Conservation (phyloP, 345 rosid genomes). For the Eucalyptus pauciflora region DNA sequence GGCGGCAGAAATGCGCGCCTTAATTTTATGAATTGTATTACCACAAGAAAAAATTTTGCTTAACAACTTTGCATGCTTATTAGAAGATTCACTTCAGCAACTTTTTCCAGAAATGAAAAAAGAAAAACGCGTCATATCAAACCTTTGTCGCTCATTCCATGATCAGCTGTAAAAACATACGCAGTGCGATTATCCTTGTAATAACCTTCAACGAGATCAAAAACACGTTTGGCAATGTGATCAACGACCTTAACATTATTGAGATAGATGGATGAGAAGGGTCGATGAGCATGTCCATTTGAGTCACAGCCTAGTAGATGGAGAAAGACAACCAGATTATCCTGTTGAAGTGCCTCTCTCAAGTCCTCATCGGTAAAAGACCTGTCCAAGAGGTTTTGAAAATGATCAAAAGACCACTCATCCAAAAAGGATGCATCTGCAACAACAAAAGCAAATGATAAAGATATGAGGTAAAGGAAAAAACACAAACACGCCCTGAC, state of each 20-base stretch:
- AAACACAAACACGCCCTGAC: not conserved
- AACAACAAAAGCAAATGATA: slow-evolving; percentile 15
- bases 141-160: slow-evolving; percentile 99
- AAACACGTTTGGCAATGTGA: slow-evolving; percentile 63
- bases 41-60: not conserved
- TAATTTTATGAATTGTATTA: not conserved
- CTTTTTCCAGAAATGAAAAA: not conserved
- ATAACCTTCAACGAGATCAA: slow-evolving; percentile 72
- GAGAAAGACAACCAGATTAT: slow-evolving; percentile 79
- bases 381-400: slow-evolving; percentile 80
- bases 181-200: slow-evolving; percentile 83
- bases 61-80: not conserved
- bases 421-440: slow-evolving; percentile 99
- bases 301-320: slow-evolving; percentile 99
- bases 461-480: not conserved
- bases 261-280: slow-evolving; percentile 86
- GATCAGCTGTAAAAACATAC: slow-evolving; percentile 91
- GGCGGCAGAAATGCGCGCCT: not conserved
- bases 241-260: slow-evolving; percentile 95
- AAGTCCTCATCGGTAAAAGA: slow-evolving; percentile 61
- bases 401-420: slow-evolving; percentile 97
- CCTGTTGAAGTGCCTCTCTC: slow-evolving; percentile 69
- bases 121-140: not conserved
- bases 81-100: not conserved
- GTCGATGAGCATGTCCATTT: slow-evolving; percentile 97